Evolutionary conservation across 1,284 basidiomycete species (phyloP), one percentile per base, ranked within the genome.

Genomic region (Puccinia polysora): DNA sequence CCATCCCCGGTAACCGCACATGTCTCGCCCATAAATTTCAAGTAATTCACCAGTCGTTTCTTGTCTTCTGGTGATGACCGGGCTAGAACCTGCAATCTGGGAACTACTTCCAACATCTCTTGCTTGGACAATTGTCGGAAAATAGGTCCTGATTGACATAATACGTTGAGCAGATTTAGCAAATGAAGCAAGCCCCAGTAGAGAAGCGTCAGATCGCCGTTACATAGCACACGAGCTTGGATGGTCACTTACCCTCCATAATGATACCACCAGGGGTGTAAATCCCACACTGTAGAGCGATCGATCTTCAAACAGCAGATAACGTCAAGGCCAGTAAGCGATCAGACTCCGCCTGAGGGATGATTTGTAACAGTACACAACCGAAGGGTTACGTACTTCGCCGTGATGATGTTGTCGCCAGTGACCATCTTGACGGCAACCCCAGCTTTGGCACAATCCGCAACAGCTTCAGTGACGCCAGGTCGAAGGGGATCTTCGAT

Each of bases 1-100:
- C 96, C 95, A 77, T 98, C 96, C 74, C 96, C 96, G 30, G 96
- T 98, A 56, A 97, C 95, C 77, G 91, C 93, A 67, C 97, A 94
- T 73, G 95, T 88, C 80, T 97, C 91, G 15, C 92, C 94, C 74
- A 94, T 60, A 84, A 32, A 83, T 80, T 93, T 91, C 62, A 97
- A 85, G 38, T 87, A 90, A 79, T 92, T 87, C 63, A 97, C 95
- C n/a, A 70, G 38, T 47, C 49, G 64, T 62, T 59, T 75, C 69
- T 58, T 55, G 53, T 67, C 74, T 50, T 75, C 70, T 20, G 74
- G 74, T 7, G 74, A 64, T 3, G 73, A 74, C 25, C 74, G 65
- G 2, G 74, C 74, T 47, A 75, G 72, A 5, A 75, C 73, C 53
- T 73, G 68, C 20, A 75, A 55, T n/a, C 73, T 49, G 1, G 73